A percentile compares a stretch with the other conserved stretches of the same genome.
Evolutionary conservation across 2,329 filamentous ascomycete genomes (phyloP).

Genomic region (Pseudogymnoascus sp.): DNA sequence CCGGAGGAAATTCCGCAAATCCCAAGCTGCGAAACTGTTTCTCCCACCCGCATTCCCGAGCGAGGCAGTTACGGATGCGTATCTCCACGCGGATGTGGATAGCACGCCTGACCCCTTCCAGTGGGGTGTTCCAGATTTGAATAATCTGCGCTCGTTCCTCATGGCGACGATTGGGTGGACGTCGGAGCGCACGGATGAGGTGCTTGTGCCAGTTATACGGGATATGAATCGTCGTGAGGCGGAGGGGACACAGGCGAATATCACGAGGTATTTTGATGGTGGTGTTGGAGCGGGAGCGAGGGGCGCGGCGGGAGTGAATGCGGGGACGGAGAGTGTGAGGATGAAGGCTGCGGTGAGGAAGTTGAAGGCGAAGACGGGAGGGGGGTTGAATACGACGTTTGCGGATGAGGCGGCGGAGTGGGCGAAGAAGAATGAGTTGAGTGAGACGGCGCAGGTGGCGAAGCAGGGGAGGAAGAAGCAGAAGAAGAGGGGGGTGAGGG

Average conservation of each 20-base stretch:
- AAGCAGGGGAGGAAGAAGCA: constrained; percentile 12
- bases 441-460: constrained; percentile 21
- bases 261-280: constrained; percentile 85
- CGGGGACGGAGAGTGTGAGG: constrained; percentile 56
- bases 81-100: constrained; percentile 81
- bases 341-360: constrained; percentile 68
- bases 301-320: constrained; percentile 55
- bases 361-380: constrained; percentile 45
- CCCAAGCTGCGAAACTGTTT: constrained; percentile 77
- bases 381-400: constrained; percentile 18
- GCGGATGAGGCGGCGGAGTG: constrained; percentile 26
- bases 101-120: constrained; percentile 69
- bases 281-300: constrained; percentile 58
- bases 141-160: constrained; percentile 72
- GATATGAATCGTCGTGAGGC: constrained; percentile 86
- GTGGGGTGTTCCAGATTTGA: constrained; percentile 92
- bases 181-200: constrained; percentile 86
- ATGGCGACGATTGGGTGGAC: constrained; percentile 92
- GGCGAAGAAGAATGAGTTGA: constrained; percentile 26
- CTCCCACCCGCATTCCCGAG: constrained; percentile 74
- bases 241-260: constrained; percentile 92
- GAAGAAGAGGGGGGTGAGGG: constrained; percentile 11
- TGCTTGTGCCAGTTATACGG: constrained; percentile 86
- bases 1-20: constrained; percentile 75
- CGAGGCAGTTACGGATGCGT: constrained; percentile 69